These are phyloP conservation scores for Aureobasidium sp. DNA, from an alignment of 2,329 filamentous ascomycete genomes.

Conservation along the genomic window DNA sequence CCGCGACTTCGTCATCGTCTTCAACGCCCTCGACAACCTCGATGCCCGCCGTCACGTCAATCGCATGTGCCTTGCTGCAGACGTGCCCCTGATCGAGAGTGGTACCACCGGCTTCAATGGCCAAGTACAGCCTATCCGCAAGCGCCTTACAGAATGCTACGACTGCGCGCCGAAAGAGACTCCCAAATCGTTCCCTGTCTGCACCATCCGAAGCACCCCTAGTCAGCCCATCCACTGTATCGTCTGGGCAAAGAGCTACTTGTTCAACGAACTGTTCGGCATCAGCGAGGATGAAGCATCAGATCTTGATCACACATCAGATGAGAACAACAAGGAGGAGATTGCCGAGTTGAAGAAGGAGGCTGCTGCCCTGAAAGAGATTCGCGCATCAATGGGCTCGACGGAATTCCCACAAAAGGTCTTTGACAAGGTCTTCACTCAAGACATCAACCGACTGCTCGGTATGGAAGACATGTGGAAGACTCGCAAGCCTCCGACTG, in stretches of 20 bases:
- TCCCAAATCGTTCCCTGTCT: conserved; percentile 90
- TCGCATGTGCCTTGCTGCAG: conserved; percentile 88
- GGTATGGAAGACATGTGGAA: conserved; percentile 98
- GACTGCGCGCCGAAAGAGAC: conserved; percentile 86
- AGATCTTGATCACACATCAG: conserved; percentile 70
- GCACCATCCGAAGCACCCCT: conserved; percentile 92
- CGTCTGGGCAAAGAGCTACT: conserved; percentile 95
- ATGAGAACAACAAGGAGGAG: conserved; percentile 77
- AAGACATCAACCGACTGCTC: conserved; percentile 73
- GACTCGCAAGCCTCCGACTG: conserved; percentile 63
- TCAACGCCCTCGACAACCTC: conserved; percentile 95
- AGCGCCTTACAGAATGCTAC: conserved; percentile 86
- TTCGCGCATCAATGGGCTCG: conserved; percentile 73
- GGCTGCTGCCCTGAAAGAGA: conserved; percentile 72
- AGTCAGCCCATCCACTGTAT: conserved; percentile 98
- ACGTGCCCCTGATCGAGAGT: conserved; percentile 88
- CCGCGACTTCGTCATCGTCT: conserved; percentile 71
- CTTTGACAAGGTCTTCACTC: conserved; percentile 87
- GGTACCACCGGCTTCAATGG: conserved; percentile 97
- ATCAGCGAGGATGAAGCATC: conserved; percentile 78
- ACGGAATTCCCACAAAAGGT: conserved; percentile 69
- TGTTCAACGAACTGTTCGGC: conserved; percentile 91
- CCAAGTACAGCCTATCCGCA: conserved; percentile 90
- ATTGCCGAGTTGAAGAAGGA: conserved; percentile 83
- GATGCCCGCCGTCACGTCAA: conserved; percentile 93